Evolutionary conservation across 768 basidiomycete species (phyloP).

Genomic region (Sporobolomyces pararoseus): DNA sequence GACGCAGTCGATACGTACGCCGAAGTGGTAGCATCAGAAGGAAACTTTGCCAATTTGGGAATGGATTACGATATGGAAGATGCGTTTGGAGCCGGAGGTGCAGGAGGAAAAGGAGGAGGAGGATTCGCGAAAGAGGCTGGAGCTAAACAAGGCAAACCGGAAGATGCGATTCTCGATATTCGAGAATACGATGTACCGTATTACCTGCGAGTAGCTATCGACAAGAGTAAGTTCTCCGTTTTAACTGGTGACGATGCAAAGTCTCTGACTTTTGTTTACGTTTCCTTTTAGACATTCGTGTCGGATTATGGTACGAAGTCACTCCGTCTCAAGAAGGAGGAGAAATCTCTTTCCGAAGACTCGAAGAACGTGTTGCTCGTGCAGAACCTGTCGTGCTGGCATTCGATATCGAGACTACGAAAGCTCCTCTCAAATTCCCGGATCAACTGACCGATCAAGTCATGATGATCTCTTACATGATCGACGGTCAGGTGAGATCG

Average conservation of each 20-base stretch:
- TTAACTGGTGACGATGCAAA: not conserved
- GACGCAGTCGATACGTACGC: slow-evolving; percentile 96
- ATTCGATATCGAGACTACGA: slow-evolving; percentile 97
- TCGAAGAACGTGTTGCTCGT: slow-evolving; percentile 87
- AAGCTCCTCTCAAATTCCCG: slow-evolving; percentile 98
- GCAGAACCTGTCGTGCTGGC: slow-evolving; percentile 99
- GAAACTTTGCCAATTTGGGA: slow-evolving; percentile 26
- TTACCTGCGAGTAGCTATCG: slow-evolving; percentile 97
- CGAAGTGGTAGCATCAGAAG: slow-evolving; percentile 74
- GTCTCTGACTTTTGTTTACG: slow-evolving; percentile 59
- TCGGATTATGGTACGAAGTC: slow-evolving; percentile 95
- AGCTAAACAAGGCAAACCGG: slow-evolving; percentile 58
- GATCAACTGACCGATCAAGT: slow-evolving; percentile 94
- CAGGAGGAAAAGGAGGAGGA: slow-evolving; percentile 5
- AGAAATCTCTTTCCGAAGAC: slow-evolving; percentile 65
- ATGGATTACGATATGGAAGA: slow-evolving; percentile 55
- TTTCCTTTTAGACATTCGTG: slow-evolving; percentile 71
- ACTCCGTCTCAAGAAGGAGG: slow-evolving; percentile 63
- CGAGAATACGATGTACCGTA: slow-evolving; percentile 96
- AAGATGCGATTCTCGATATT: slow-evolving; percentile 86
- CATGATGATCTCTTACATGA: slow-evolving; percentile 99
- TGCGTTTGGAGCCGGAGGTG: slow-evolving; percentile 48
- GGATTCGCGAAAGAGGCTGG: slow-evolving; percentile 17
- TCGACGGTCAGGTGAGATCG: slow-evolving; percentile 68
- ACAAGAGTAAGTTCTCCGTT: slow-evolving; percentile 60